Evolutionary conservation across 108 stramenopile species (phyloP).

Genomic region (Chaetoceros muelleri): DNA sequence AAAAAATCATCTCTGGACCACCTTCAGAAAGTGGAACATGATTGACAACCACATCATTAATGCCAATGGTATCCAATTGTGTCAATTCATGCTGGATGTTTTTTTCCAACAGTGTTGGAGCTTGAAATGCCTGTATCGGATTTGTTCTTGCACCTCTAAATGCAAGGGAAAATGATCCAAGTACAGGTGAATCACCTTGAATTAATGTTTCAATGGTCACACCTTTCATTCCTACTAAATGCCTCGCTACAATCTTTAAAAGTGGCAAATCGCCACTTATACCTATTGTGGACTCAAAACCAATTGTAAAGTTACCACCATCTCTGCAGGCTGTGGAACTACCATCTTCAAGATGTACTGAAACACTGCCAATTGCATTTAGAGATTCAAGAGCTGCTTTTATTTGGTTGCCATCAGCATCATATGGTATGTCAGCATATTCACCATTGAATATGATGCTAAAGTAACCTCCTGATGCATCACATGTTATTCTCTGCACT

Average conservation of each 20-base stretch:
- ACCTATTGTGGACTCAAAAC: slow-evolving; percentile 30
- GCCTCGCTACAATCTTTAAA: slow-evolving; percentile 31
- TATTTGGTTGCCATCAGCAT: slow-evolving; percentile 32
- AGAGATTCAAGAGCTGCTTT: slow-evolving; percentile 49
- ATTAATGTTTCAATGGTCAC: slow-evolving; percentile 29
- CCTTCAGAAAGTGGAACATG: slow-evolving; percentile 20
- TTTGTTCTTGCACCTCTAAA: slow-evolving; percentile 50
- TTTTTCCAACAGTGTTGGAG: slow-evolving; percentile 14
- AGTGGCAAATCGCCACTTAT: slow-evolving; percentile 49
- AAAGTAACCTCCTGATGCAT: slow-evolving; percentile 71
- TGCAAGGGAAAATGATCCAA: slow-evolving; percentile 49
- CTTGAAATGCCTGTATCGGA: slow-evolving; percentile 22
- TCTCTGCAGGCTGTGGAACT: slow-evolving; percentile 20
- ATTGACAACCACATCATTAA: slow-evolving; percentile 31
- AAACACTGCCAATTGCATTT: slow-evolving; percentile 28
- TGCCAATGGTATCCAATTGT: slow-evolving; percentile 45
- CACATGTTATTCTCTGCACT: slow-evolving; percentile 36
- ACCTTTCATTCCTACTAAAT: slow-evolving; percentile 42
- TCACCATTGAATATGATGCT: slow-evolving; percentile 43
- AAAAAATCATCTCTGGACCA: slow-evolving; percentile 32
- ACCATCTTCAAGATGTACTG: slow-evolving; percentile 20
- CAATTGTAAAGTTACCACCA: slow-evolving; percentile 35
- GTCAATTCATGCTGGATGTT: slow-evolving; percentile 40
- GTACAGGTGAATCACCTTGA: slow-evolving; percentile 42
- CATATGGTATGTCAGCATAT: slow-evolving; percentile 36